A percentile compares a stretch with the other conserved stretches of the same genome.
phyloP scores from a whole-genome alignment of 2,329 filamentous ascomycete species.

The Ciborinia camelliae region DNA sequence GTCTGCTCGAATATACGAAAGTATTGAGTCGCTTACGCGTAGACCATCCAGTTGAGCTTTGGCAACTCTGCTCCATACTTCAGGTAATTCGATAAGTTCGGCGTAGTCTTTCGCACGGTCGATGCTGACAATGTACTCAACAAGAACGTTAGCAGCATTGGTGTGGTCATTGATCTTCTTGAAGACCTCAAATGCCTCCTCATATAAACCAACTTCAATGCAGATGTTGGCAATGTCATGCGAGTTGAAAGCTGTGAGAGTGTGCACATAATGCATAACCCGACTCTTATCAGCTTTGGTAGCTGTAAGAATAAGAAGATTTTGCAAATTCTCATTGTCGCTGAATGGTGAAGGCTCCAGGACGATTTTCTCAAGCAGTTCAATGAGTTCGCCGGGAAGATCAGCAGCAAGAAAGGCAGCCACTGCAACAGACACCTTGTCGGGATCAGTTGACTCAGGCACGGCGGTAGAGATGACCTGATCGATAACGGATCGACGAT shows the following conservation, averaged over 20 bases:
- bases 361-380: slow-evolving; percentile 97
- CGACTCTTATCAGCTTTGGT: slow-evolving; percentile 94
- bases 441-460: slow-evolving; percentile 84
- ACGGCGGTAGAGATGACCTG: slow-evolving; percentile 96
- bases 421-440: slow-evolving; percentile 92
- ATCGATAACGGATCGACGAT: slow-evolving; percentile 89
- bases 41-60: slow-evolving; percentile 97
- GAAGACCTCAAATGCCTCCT: slow-evolving; percentile 97
- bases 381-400: slow-evolving; percentile 89
- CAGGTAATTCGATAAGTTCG: slow-evolving; percentile 86
- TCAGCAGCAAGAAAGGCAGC: slow-evolving; percentile 89
- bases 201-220: slow-evolving; percentile 89
- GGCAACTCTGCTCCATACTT: slow-evolving; percentile 97
- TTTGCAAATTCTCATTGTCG: slow-evolving; percentile 95
- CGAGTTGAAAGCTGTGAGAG: slow-evolving; percentile 82
- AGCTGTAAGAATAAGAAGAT: slow-evolving; percentile 91
- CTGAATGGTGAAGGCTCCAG: slow-evolving; percentile 99
- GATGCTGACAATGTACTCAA: slow-evolving; percentile 96
- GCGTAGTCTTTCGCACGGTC: slow-evolving; percentile 95
- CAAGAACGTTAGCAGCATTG: slow-evolving; percentile 84
- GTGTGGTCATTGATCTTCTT: slow-evolving; percentile 94
- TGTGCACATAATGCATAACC: slow-evolving; percentile 94
- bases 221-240: slow-evolving; percentile 91
- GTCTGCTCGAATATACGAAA: slow-evolving; percentile 93
- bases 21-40: slow-evolving; percentile 85